Evolutionary conservation across 805 yeast species (phyloP), one percentile per base, ranked within the genome.

Genomic region (Starmerella powellii): DNA sequence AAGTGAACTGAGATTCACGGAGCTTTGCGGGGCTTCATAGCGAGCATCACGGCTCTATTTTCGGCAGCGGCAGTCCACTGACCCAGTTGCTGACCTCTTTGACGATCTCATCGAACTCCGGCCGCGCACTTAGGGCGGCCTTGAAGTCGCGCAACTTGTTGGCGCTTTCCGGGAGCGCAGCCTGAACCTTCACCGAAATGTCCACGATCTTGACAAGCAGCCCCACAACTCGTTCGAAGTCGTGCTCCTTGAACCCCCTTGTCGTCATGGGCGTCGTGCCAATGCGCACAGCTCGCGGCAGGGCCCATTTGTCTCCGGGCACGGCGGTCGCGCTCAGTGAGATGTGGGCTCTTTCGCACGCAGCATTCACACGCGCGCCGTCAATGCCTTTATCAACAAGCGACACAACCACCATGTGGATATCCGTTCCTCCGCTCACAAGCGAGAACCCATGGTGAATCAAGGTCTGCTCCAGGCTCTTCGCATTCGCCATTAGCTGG

Each of bases 211-310:
- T 68, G 66, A 79, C 85, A 62, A 84, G 80, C 70, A 77, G 83
- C 48, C 69, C 68, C 33, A 77, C 94, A 54, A 87, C 80, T 57
- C 73, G 76, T 54, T 65, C 72, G 64, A 88, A 91, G 60, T 91
- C 96, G 43, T 68, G 78, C 60, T 82, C 86, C 44, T 84, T 81
- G 58, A 86, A 76, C 52, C 98, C 98, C 68, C 98, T 81, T 43
- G 96, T 83, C 47, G 96, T 78, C 96, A 88, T 88, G 38, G 96
- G 95, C 52, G 98, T 96, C 37, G 98, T 82, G 60, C 98, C 98
- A 46, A 88, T 80, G 67, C 98, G 80, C 47, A 88, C 76, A 60
- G 97, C 98, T 54, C 94, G 85, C 60, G 98, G 97, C 52, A 88
- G 72, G 38, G 97, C 95, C 42, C 94, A 81, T 65, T 80, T 83